Evolutionary conservation across 2,329 filamentous ascomycete genomes (phyloP).

Genomic region (Aspergillus eucalypticola): DNA sequence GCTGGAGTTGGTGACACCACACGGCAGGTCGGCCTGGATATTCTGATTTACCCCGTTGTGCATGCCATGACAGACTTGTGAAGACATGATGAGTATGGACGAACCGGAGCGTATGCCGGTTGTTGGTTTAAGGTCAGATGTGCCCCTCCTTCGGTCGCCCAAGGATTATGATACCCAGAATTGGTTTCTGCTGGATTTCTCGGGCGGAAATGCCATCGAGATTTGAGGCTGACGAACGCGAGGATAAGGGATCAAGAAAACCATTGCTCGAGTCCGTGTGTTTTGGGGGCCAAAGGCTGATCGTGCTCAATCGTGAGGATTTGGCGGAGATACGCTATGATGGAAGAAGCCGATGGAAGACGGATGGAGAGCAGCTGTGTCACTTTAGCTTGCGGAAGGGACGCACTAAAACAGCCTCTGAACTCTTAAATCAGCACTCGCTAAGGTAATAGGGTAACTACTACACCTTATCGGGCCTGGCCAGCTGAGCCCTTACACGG

Average conservation of each 20-base stretch:
- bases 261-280: not conserved
- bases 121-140: not conserved
- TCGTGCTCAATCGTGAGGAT: not conserved
- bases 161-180: no score
- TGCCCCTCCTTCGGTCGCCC: no score
- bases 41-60: slow-evolving; percentile 1
- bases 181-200: not conserved
- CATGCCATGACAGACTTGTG: slow-evolving; percentile 7
- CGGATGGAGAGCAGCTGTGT: not conserved
- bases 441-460: no score
- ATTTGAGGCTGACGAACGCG: not conserved
- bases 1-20: slow-evolving; percentile 9
- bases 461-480: no score
- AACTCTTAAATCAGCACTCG: no score
- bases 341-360: not conserved
- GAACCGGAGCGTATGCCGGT: not conserved
- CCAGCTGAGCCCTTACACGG: no score
- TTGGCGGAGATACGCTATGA: not conserved
- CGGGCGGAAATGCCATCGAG: not conserved
- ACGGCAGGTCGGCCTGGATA: slow-evolving; percentile 1
- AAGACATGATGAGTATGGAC: not conserved
- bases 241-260: not conserved
- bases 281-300: not conserved
- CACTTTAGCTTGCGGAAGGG: no score
- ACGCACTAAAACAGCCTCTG: no score